These are phyloP conservation scores for Geranomyces variabilis DNA, from an alignment of 192 early-diverging fungal species.

Conservation along the genomic window DNA sequence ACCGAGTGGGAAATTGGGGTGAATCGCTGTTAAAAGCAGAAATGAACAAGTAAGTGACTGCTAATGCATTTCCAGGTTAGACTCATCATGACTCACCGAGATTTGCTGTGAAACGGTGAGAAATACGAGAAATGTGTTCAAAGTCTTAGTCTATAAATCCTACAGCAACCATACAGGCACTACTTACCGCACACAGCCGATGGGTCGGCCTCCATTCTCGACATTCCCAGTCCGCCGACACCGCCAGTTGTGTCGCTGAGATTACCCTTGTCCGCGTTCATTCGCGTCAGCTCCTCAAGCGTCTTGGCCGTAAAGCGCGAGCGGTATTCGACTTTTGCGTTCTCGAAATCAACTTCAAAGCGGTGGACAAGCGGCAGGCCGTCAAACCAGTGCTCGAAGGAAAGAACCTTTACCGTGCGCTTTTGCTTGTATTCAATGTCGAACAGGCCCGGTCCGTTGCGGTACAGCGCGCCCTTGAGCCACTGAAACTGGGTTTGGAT, in stretches of 20 bases:
- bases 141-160: neutral
- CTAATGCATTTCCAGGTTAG: too few relatives aligned
- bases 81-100: neutral
- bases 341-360: slow-evolving; percentile 32
- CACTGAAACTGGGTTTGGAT: neutral
- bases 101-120: neutral
- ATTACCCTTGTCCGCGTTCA: slow-evolving; percentile 2
- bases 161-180: neutral
- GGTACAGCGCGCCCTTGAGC: slow-evolving; percentile 27
- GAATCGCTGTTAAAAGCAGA: slow-evolving; percentile 17
- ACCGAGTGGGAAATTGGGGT: slow-evolving; percentile 35
- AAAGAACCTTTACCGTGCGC: neutral
- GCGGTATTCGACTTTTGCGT: slow-evolving; percentile 26
- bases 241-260: neutral
- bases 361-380: slow-evolving; percentile 36
- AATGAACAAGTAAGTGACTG: too few relatives aligned
- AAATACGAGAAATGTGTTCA: neutral
- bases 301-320: slow-evolving; percentile 27
- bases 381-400: slow-evolving; percentile 40
- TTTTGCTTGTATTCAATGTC: slow-evolving; percentile 29
- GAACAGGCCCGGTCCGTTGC: slow-evolving; percentile 39
- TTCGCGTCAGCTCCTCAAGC: slow-evolving; percentile 27
- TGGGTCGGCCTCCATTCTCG: slow-evolving; percentile 23
- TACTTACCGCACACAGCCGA: slow-evolving; percentile 23
- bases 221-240: slow-evolving; percentile 15